Base-by-base conservation (phyloP, 2,329 filamentous ascomycete genomes). In the Diaporthe citri region DNA sequence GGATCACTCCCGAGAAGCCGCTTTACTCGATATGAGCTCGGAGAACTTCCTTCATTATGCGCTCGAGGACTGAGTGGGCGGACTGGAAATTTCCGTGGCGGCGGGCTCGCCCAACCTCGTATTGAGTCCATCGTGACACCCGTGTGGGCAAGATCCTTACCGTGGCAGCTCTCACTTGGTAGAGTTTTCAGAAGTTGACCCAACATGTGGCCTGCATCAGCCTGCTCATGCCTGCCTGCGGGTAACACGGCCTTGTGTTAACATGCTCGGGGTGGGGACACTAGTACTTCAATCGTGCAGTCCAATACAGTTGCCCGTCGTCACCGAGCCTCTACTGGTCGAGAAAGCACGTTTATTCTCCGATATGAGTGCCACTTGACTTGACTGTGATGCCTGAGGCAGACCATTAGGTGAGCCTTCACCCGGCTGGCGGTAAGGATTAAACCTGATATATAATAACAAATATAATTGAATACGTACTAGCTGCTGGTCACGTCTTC, bases 1-100 rank as follows among this genome's bases (percentile, higher is more conserved):
- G 31, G 46, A 52, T 39, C 31, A 51, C 43, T 20, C 20, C 62
- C 62, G 52, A 67, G 62, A 31, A 9, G 3, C 46, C 43, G 62
- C 46, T 52, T 67, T 67, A 52, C 62, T 39, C 7, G 15, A 52
- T 67, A 31, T 28, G 62, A 28, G 43, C 36, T 67, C 46, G 46
- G 46, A 25, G 8, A 67, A 67, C 6, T 51, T 67, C 64, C 64
- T 67, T 52, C 22, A 13, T 52, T 3, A 28, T 67, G 22, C 62
- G 28, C 20, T 22, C 31, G 25, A 52, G 48, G 20, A 52, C 31
- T 25, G 43, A 52, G 22, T n/a, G 20, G 31, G 31, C 31, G 46
- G 22, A 10, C 34, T 52, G 12, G 31, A 52, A 52, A 52, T 39
- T 52, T 52, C 64, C 64, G 59, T 5, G 1, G 28, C 46, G 28